A percentile compares a stretch with the other conserved stretches of the same genome.
Conservation (phyloP, 1,284 basidiomycete species). For the Apiotrichum montevideense region DNA sequence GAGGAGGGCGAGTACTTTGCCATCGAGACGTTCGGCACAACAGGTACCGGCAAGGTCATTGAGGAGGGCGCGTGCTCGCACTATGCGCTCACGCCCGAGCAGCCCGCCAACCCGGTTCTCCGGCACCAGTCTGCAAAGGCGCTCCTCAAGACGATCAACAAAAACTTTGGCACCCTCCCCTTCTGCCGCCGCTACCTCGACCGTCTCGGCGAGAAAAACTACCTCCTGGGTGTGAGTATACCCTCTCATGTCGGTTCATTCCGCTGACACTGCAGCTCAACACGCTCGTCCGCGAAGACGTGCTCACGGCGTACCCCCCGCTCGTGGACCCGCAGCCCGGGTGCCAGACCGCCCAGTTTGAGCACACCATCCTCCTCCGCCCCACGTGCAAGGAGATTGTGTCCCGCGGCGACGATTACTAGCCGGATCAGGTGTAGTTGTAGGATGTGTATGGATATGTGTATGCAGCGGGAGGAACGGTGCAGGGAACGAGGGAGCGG, state of each 20-base stretch:
- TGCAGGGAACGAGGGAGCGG: neutral
- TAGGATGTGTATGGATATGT: slow-evolving; percentile 7
- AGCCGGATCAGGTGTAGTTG: neutral
- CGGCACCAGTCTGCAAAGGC: slow-evolving; percentile 77
- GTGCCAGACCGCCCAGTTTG: slow-evolving; percentile 90
- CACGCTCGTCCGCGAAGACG: slow-evolving; percentile 77
- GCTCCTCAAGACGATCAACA: slow-evolving; percentile 81
- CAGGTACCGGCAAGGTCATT: slow-evolving; percentile 86
- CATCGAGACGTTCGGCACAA: slow-evolving; percentile 97
- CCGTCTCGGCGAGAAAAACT: slow-evolving; percentile 87
- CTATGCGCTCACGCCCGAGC: slow-evolving; percentile 57
- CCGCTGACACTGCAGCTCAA: slow-evolving; percentile 61
- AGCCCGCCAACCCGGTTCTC: slow-evolving; percentile 35
- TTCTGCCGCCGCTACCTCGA: slow-evolving; percentile 95
- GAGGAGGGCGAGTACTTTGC: slow-evolving; percentile 99
- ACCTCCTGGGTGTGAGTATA: slow-evolving; percentile 73
- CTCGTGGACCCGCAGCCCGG: slow-evolving; percentile 63
- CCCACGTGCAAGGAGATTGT: slow-evolving; percentile 94
- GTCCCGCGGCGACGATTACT: slow-evolving; percentile 89
- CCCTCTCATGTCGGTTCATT: too few species aligned
- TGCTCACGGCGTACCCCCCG: slow-evolving; percentile 94
- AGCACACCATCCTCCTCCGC: slow-evolving; percentile 86
- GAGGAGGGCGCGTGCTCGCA: slow-evolving; percentile 93
- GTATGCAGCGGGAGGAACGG: neutral
- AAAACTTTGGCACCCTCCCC: slow-evolving; percentile 89